Conservation (phyloP, 2,329 filamentous ascomycete genomes). For the Aspergillus calidoustus region DNA sequence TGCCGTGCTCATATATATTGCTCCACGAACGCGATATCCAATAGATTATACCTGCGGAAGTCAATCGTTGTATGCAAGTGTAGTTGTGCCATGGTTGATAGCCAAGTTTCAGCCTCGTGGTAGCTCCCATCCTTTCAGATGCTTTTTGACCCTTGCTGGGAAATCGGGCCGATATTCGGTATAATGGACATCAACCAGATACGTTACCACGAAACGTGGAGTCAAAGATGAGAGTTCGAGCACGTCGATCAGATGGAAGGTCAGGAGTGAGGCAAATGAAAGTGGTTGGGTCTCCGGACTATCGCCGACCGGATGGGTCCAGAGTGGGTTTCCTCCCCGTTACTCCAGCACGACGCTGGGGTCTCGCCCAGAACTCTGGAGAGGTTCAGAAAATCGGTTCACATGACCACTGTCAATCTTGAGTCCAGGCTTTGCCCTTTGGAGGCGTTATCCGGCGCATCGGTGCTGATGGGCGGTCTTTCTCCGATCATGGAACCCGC, state of each 20-base stretch:
- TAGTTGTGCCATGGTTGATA: neutral
- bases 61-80: neutral
- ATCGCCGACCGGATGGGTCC: conserved; percentile 11
- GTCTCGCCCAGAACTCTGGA: conserved; percentile 14
- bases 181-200: neutral
- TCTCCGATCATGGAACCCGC: neutral
- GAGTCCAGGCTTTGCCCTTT: conserved; percentile 4
- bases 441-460: neutral
- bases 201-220: neutral
- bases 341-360: conserved; percentile 9
- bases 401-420: conserved; percentile 11
- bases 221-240: neutral
- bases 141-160: neutral
- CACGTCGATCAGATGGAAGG: conserved; percentile 1
- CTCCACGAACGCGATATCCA: neutral
- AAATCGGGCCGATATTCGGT: neutral
- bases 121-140: neutral
- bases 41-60: neutral
- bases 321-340: conserved; percentile 15
- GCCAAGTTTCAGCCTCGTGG: no score
- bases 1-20: no score
- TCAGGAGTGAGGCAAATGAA: neutral
- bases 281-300: neutral
- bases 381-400: neutral
- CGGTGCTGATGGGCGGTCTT: neutral